phyloP scores from a whole-genome alignment of 2,329 filamentous ascomycete species.

The Arthroderma sp. region DNA sequence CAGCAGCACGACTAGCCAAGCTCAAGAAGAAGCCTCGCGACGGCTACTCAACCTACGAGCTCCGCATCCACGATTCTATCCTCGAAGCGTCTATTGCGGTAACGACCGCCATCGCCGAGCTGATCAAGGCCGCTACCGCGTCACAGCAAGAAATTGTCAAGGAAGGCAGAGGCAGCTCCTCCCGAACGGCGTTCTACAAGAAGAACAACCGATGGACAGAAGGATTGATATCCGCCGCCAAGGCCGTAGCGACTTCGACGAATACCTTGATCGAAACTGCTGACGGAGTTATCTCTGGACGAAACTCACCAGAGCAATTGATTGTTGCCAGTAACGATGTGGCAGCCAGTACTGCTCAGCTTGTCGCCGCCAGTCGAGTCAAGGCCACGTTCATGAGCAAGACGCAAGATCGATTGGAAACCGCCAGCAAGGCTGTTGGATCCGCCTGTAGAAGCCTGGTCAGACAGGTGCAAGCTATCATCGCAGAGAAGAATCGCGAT shows the following conservation, averaged over 20 bases:
- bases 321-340: slow-evolving; percentile 98
- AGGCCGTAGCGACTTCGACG: slow-evolving; percentile 85
- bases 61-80: slow-evolving; percentile 91
- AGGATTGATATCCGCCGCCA: slow-evolving; percentile 90
- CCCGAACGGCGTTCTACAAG: slow-evolving; percentile 93
- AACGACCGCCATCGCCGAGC: slow-evolving; percentile 80
- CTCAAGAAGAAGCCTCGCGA: slow-evolving; percentile 94
- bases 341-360: slow-evolving; percentile 86
- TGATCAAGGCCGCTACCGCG: slow-evolving; percentile 87
- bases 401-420: slow-evolving; percentile 83
- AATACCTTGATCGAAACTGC: slow-evolving; percentile 97
- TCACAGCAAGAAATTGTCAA: slow-evolving; percentile 96
- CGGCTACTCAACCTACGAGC: slow-evolving; percentile 87
- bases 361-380: slow-evolving; percentile 88
- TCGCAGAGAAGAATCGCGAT: slow-evolving; percentile 70
- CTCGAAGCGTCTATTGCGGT: slow-evolving; percentile 86
- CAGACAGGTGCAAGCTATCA: slow-evolving; percentile 86
- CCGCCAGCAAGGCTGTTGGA: slow-evolving; percentile 84
- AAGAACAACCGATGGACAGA: slow-evolving; percentile 99
- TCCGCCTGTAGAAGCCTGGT: slow-evolving; percentile 77
- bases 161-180: slow-evolving; percentile 76
- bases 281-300: slow-evolving; percentile 81
- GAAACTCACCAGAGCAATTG: slow-evolving; percentile 89
- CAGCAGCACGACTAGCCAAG: slow-evolving; percentile 76
- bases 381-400: slow-evolving; percentile 98